phyloP scores from a whole-genome alignment of 345 rosid species.

The Aquilaria malaccensis region DNA sequence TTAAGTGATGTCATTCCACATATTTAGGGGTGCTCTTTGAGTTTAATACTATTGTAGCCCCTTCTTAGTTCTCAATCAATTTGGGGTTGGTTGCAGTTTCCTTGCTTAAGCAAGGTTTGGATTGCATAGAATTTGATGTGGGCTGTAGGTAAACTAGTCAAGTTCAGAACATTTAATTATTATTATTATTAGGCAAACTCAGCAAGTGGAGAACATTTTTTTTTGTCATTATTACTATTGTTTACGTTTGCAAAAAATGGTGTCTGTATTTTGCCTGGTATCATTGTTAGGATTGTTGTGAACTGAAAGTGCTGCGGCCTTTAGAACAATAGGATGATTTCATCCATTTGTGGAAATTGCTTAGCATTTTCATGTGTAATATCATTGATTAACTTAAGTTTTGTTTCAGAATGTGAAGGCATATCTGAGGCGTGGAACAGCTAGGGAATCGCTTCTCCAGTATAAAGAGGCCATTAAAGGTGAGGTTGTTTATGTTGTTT shows the following conservation, averaged over 20 bases:
- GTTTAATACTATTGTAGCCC: too few relatives aligned
- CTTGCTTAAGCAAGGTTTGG: too few relatives aligned
- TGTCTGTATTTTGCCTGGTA: background rate
- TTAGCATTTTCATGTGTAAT: background rate
- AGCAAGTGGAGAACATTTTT: background rate
- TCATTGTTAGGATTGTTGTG: background rate
- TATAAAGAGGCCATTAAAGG: constrained; percentile 85
- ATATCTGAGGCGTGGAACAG: constrained; percentile 87
- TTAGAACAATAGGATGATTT: too few relatives aligned
- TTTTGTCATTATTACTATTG: background rate
- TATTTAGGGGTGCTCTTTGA: too few relatives aligned
- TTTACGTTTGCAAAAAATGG: background rate
- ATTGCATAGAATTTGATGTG: too few relatives aligned
- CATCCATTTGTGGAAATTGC: background rate
- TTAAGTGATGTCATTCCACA: too few relatives aligned
- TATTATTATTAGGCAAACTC: too few relatives aligned
- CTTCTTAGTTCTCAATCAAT: too few relatives aligned
- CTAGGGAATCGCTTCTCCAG: constrained; percentile 70
- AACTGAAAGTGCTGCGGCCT: background rate
- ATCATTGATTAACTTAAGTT: constrained; percentile 1
- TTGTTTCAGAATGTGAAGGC: constrained; percentile 82
- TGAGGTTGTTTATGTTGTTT: constrained; percentile 11
- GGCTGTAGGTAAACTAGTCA: too few relatives aligned
- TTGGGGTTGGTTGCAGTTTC: too few relatives aligned
- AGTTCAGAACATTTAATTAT: too few relatives aligned